Conservation (phyloP, 2,329 filamentous ascomycete genomes). For the Colletotrichum aenigma region DNA sequence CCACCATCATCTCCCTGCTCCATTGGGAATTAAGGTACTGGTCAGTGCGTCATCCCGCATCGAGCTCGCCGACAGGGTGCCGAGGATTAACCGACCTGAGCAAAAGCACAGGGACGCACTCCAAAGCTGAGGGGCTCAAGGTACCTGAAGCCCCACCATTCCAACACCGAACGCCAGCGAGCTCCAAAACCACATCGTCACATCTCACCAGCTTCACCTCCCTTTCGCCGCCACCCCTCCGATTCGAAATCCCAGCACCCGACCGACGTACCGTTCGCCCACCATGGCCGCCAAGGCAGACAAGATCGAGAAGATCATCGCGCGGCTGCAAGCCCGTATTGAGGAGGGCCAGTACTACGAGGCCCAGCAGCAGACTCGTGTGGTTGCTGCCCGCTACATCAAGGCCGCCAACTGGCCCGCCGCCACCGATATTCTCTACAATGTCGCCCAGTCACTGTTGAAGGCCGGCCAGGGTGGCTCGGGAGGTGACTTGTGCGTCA, state of each 20-base stretch:
- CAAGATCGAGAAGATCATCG: conserved; percentile 63
- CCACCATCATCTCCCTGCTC: neutral
- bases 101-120: neutral
- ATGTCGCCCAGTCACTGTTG: conserved; percentile 83
- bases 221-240: neutral
- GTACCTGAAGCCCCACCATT: neutral
- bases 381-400: conserved; percentile 91
- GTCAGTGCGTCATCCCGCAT: neutral
- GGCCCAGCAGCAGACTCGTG: conserved; percentile 96
- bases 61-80: neutral
- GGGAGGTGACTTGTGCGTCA: conserved; percentile 86
- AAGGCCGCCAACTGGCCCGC: conserved; percentile 85
- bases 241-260: neutral
- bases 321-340: conserved; percentile 82
- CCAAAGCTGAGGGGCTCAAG: neutral
- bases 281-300: conserved; percentile 28
- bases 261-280: neutral
- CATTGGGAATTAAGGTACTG: neutral
- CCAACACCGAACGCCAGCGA: neutral
- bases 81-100: neutral
- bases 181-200: neutral
- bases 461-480: conserved; percentile 93
- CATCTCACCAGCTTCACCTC: neutral
- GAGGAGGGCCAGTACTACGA: conserved; percentile 94
- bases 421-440: conserved; percentile 85